Percentiles rank a stretch among this genome's conserved stretches.
These are phyloP conservation scores for Coemansia sp. DNA, from an alignment of 192 early-diverging fungal genomes.

Conservation along the genomic window DNA sequence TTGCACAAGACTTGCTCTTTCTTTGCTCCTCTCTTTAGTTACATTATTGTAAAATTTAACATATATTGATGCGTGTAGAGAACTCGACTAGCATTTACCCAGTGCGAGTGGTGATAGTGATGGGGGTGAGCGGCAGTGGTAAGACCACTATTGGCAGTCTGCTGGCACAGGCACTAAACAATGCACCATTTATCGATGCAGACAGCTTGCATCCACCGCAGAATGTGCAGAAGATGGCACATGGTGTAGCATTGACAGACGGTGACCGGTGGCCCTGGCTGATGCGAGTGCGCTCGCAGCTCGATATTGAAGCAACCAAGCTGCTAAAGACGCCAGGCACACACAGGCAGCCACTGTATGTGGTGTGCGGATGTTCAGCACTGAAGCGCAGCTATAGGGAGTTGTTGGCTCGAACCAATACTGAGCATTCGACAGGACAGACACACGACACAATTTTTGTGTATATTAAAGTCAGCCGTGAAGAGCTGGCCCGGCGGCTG, in stretches of 20 bases:
- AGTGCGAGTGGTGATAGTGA: constrained; percentile 56
- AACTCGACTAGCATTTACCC: constrained; percentile 39
- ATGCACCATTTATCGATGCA: constrained; percentile 60
- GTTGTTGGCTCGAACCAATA: constrained; percentile 47
- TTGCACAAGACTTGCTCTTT: no score
- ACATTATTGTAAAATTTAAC: neutral
- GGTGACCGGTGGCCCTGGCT: constrained; percentile 72
- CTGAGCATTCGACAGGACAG: neutral
- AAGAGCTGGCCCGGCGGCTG: constrained; percentile 54
- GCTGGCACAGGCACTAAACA: constrained; percentile 43
- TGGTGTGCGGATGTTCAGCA: constrained; percentile 66
- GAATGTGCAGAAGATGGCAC: constrained; percentile 65
- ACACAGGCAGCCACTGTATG: constrained; percentile 16
- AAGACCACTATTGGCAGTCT: constrained; percentile 57
- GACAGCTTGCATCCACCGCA: constrained; percentile 62
- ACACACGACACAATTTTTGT: constrained; percentile 56
- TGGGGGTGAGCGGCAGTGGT: constrained; percentile 67
- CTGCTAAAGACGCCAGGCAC: constrained; percentile 17
- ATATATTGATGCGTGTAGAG: constrained; percentile 28
- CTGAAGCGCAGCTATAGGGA: constrained; percentile 66
- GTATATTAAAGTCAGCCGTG: constrained; percentile 56
- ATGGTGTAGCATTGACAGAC: constrained; percentile 60
- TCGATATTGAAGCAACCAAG: constrained; percentile 24
- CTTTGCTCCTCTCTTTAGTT: neutral
- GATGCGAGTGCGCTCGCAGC: constrained; percentile 42